Base-by-base conservation (phyloP, 768 basidiomycete species). In the Boletus rex-veris region DNA sequence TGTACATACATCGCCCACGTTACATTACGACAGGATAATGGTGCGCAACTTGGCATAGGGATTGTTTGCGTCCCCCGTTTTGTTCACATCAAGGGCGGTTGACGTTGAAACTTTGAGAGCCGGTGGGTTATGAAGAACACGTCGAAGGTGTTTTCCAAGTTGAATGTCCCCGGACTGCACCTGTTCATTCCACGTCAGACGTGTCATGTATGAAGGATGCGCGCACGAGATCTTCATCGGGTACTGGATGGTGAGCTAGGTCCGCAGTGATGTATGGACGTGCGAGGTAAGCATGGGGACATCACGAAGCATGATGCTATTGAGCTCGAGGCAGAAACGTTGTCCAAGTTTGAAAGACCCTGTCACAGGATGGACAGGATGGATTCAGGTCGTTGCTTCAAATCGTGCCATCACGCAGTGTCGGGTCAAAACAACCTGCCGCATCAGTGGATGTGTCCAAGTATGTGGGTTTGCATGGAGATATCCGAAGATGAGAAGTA, bases 1-100 rank as follows among this genome's bases (percentile, higher is more conserved):
- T 59, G 55, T 61, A 58, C 59, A 68, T 66, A 66, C 54, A 38
- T n/a, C 9, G 50, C 44, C 60, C 53, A 61, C 66, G 48, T 68
- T 67, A 51, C 61, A 61, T 64, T 47, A 53, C 38, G 48, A 54
- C 43, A 50, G 48, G 55, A 55, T 40, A 35, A 42, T 48, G 18
- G 52, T 52, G 54, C 48, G 24, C 54, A 37, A 46, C 11, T 36
- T 36, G 15, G 24, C 42, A 33, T 47, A 52, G 46, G 40, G 50
- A 48, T 50, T 50, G 33, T 11, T 57, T 65, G 55, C 58, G 61
- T 49, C 48, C 47, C 31, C 36, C 8, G 19, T 3, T 7, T 33
- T n/a, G 35, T 50, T 61, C 61, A 66, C 54, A 45, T 50, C 48
- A 14, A 47, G 52, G 52, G 24, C 16, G 26, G 33, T 15, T 24